These are phyloP conservation scores for Arctium lappa DNA, from an alignment of 129 eudicot genomes.

Conservation along the genomic window DNA sequence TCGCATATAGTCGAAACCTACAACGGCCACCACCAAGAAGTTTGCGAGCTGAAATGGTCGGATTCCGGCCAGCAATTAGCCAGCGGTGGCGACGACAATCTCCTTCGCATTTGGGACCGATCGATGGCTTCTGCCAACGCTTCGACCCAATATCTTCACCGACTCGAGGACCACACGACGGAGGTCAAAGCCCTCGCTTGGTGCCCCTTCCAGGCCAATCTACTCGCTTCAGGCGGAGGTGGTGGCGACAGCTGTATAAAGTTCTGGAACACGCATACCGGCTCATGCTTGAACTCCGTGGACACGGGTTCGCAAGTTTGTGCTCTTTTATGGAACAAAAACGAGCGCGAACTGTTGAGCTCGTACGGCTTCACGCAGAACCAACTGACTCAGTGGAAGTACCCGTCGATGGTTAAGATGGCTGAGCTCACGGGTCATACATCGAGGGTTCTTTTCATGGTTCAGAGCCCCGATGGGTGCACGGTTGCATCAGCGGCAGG, in stretches of 20 bases:
- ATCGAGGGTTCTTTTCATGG: conserved; percentile 84
- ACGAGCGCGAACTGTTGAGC: conserved; percentile 82
- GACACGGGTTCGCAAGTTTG: conserved; percentile 93
- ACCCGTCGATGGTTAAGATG: conserved; percentile 90
- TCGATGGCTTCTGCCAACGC: conserved; percentile 60
- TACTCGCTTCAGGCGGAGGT: conserved; percentile 92
- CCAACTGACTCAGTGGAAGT: conserved; percentile 91
- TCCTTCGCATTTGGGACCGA: conserved; percentile 90
- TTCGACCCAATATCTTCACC: conserved; percentile 70
- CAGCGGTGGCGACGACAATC: conserved; percentile 94
- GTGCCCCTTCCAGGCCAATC: conserved; percentile 13
- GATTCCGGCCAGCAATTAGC: conserved; percentile 85
- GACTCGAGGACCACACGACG: conserved; percentile 91
- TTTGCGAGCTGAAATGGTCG: conserved; percentile 94
- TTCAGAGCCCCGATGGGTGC: conserved; percentile 95
- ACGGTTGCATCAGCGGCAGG: conserved; percentile 96
- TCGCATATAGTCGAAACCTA: conserved; percentile 62
- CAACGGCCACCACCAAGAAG: conserved; percentile 14
- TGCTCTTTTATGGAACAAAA: conserved; percentile 80
- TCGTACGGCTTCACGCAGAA: conserved; percentile 89
- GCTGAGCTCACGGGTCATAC: conserved; percentile 95
- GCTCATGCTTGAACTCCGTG: conserved; percentile 83
- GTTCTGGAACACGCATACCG: conserved; percentile 95
- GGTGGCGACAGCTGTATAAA: conserved; percentile 79
- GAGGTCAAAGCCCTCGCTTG: conserved; percentile 91